Evolutionary conservation across 2,329 filamentous ascomycete species (phyloP), one percentile per base, ranked within the genome.

Genomic region (Xylaria sp.): DNA sequence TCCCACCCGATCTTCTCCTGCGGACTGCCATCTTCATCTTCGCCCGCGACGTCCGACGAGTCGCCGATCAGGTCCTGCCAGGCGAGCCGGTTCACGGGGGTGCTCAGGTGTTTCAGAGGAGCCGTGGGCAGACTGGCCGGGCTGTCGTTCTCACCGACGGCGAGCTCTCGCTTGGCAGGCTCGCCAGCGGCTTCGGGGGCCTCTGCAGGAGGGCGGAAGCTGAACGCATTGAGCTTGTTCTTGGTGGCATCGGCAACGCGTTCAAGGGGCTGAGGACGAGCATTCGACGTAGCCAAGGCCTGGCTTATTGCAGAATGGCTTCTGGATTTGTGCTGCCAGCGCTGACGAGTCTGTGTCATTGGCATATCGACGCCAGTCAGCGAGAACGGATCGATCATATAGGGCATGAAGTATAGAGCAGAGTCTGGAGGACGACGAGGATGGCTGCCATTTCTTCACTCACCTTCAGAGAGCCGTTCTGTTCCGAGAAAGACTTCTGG

Each of bases 1-100:
- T 89, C 84, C 90, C 90, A 92, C 34, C 86, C 81, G 31, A 92
- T 82, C 63, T 85, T 85, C 59, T 91, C 89, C 71, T 87, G 87
- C 2, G 90, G 90, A 13, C 89, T 90, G 34, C 81, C 78, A 18
- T 84, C 81, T 44, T 81, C 81, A 34, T 82, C 77, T 15, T 86
- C 81, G 13, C 85, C 80, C 60, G 86, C 78, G 20, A 78, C 76
- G 41, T 82, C 80, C 28, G 78, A 77, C 63, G 78, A 77, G 63
- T 82, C 81, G 67, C 85, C 86, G 72, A 89, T 83, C 50, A 91
- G 80, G 72, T 91, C 88, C 65, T 86, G 84, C 84, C 89, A 88
- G 55, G 85, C 84, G 63, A 90, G 77, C 63, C 84, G 84, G 60
- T 82, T 85, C 15, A 83, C 82, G 0, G 88, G 87, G 1, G 88